These are phyloP conservation scores for Botrytis hyacinthi DNA, from an alignment of 2,329 filamentous ascomycete genomes.

Conservation along the genomic window DNA sequence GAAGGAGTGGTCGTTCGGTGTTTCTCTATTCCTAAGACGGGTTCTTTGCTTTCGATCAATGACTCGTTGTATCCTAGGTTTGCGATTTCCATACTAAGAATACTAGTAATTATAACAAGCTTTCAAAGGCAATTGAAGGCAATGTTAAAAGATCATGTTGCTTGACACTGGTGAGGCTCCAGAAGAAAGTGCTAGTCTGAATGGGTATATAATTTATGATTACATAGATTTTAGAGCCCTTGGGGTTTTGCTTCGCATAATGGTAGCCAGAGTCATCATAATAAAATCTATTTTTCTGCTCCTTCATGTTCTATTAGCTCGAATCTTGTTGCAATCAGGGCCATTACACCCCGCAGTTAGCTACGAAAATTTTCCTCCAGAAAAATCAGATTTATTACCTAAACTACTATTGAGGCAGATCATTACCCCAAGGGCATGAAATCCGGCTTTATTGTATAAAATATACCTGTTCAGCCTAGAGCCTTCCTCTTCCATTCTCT, in stretches of 20 bases:
- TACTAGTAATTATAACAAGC: neutral
- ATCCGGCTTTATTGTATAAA: neutral
- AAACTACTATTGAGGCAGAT: neutral
- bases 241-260: too few species aligned
- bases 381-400: too few species aligned
- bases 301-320: neutral
- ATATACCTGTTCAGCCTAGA: neutral
- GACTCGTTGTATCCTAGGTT: fast-evolving
- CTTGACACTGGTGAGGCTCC: neutral
- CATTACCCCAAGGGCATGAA: too few species aligned
- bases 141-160: neutral
- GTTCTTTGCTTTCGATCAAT: neutral
- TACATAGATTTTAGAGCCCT: too few species aligned
- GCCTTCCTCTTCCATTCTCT: neutral
- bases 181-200: too few species aligned
- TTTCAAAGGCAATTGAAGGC: neutral
- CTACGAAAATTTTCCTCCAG: too few species aligned
- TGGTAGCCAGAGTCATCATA: too few species aligned
- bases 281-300: too few species aligned
- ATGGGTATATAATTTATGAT: too few species aligned
- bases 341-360: too few species aligned
- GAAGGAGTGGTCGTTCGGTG: neutral
- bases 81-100: neutral
- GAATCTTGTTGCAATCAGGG: neutral
- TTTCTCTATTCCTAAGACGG: neutral